Evolutionary conservation across 768 basidiomycete species (phyloP).

Genomic region (Phylloporus sp.): DNA sequence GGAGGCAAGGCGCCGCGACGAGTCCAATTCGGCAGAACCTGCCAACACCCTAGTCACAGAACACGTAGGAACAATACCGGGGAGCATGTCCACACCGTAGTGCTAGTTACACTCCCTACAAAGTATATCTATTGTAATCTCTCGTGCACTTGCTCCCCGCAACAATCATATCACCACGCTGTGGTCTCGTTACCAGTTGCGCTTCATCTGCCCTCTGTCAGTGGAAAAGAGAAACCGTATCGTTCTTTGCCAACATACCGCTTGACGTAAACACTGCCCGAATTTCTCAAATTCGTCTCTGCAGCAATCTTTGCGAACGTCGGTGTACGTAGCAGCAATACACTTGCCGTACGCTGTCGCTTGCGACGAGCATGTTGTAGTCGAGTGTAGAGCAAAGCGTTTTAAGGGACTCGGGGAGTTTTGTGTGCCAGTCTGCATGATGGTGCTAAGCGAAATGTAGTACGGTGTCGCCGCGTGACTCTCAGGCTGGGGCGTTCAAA

Average conservation of each 20-base stretch:
- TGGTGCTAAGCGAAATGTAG: not conserved
- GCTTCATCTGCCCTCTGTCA: constrained; percentile 42
- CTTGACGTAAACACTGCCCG: constrained; percentile 71
- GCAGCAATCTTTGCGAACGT: constrained; percentile 81
- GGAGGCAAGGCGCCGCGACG: constrained; percentile 35
- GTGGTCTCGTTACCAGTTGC: constrained; percentile 43
- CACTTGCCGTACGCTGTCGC: constrained; percentile 86
- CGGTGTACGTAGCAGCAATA: constrained; percentile 74
- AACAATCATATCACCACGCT: constrained; percentile 3
- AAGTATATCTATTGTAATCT: constrained; percentile 18
- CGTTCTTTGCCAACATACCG: constrained; percentile 47
- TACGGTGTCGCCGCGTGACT: too few species aligned
- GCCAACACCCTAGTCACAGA: constrained; percentile 35
- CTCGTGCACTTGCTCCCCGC: constrained; percentile 6
- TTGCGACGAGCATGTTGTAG: constrained; percentile 64
- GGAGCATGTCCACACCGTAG: constrained; percentile 25
- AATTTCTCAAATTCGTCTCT: constrained; percentile 80
- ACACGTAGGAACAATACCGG: constrained; percentile 33
- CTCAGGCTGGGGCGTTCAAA: too few species aligned
- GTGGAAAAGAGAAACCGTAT: not conserved
- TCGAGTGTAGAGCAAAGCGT: constrained; percentile 65
- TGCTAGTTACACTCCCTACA: constrained; percentile 13
- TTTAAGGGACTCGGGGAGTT: constrained; percentile 45
- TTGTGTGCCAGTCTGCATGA: constrained; percentile 25
- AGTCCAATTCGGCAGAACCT: constrained; percentile 17